Percentiles rank a stretch among this genome's conserved stretches.
Conservation (phyloP, 2,329 filamentous ascomycete species). For the Aspergillus fumigatus region DNA sequence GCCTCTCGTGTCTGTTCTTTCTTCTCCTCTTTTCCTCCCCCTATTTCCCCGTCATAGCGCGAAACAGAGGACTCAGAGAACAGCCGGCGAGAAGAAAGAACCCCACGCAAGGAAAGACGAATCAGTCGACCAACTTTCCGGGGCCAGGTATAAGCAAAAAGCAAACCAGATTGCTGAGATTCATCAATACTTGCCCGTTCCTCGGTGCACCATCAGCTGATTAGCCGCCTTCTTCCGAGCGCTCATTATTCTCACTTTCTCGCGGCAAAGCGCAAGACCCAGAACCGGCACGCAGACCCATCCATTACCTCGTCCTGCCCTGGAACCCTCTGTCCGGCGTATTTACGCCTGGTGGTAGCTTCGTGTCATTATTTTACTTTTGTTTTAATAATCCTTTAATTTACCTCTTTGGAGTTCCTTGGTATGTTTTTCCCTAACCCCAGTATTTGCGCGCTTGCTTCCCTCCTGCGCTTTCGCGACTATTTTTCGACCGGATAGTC, state of each 20-base stretch:
- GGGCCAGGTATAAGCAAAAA: background rate
- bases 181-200: background rate
- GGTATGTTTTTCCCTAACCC: background rate
- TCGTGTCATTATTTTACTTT: slow-evolving; percentile 5
- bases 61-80: slow-evolving; percentile 1
- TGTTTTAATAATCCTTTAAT: slow-evolving; percentile 6
- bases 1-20: slow-evolving; percentile 6
- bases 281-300: slow-evolving; percentile 20
- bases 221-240: slow-evolving; percentile 16
- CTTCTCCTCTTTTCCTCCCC: slow-evolving; percentile 4
- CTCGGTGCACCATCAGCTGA: slow-evolving; percentile 17
- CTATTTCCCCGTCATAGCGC: slow-evolving; percentile 2
- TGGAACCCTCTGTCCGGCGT: slow-evolving; percentile 8
- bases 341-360: slow-evolving; percentile 10
- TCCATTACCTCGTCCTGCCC: slow-evolving; percentile 15
- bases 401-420: background rate
- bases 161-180: background rate
- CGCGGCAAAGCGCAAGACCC: slow-evolving; percentile 11
- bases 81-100: background rate
- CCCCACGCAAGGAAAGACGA: slow-evolving; percentile 3
- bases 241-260: slow-evolving; percentile 5
- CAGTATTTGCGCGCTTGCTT: background rate
- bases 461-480: background rate
- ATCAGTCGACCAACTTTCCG: background rate
- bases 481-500: background rate